phyloP scores from a whole-genome alignment of 2,329 filamentous ascomycete genomes.

The Penicillium sp. region DNA sequence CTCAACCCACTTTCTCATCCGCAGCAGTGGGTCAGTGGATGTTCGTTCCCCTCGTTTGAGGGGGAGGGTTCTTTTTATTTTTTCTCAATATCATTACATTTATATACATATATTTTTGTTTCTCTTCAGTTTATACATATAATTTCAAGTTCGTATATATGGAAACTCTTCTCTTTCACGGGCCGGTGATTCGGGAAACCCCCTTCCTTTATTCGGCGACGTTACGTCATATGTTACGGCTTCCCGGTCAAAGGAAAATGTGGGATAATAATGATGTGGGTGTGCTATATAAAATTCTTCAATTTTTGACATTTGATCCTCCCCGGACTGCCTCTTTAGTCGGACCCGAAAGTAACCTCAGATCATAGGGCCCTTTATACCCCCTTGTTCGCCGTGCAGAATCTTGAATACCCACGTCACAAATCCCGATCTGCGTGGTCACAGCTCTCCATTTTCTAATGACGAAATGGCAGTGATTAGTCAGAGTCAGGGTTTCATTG shows the following conservation, averaged over 20 bases:
- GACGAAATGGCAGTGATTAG: slow-evolving; percentile 8
- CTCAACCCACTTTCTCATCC: slow-evolving; percentile 34
- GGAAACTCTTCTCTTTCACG: slow-evolving; percentile 3
- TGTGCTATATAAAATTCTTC: no score
- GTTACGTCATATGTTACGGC: slow-evolving; percentile 30
- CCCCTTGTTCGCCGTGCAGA: slow-evolving; percentile 5
- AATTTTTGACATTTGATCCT: no score
- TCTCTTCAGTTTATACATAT: background rate
- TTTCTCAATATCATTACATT: background rate
- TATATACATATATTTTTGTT: background rate
- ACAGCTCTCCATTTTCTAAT: slow-evolving; percentile 2
- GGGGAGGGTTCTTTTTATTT: slow-evolving; percentile 4
- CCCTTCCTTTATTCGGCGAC: slow-evolving; percentile 11
- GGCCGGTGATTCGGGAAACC: slow-evolving; percentile 23
- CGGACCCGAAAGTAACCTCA: background rate
- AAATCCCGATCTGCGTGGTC: slow-evolving; percentile 2
- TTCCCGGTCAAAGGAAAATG: slow-evolving; percentile 14
- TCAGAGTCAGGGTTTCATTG: slow-evolving; percentile 1
- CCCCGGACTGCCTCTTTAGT: background rate
- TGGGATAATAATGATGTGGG: slow-evolving; percentile 19
- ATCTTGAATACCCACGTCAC: slow-evolving; percentile 5
- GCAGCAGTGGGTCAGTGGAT: slow-evolving; percentile 35
- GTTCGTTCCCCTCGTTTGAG: slow-evolving; percentile 20
- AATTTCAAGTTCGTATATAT: background rate
- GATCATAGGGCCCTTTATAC: background rate